Conservation (phyloP, 75 land plant species). For the Pinus albicaulis region DNA sequence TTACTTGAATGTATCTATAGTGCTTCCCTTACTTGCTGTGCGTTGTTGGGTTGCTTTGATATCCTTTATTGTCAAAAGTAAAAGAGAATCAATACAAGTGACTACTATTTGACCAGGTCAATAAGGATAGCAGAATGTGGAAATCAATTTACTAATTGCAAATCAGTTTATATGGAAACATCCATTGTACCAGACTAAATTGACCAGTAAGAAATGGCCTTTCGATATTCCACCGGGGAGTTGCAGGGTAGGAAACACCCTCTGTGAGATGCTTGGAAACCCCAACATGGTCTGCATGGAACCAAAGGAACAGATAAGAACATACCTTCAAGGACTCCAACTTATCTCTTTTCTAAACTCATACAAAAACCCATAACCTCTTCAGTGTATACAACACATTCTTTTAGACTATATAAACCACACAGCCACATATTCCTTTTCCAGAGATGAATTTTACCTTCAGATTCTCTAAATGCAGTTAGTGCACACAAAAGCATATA, state of each 20-base stretch:
- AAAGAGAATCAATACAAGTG: background rate
- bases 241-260: conserved; percentile 61
- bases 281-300: conserved; percentile 21
- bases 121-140: background rate
- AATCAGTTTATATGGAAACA: background rate
- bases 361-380: background rate
- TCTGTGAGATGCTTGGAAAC: conserved; percentile 30
- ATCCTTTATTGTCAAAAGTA: background rate
- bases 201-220: conserved; percentile 89
- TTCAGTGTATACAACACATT: background rate
- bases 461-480: background rate
- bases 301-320: background rate
- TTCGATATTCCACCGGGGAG: conserved; percentile 81
- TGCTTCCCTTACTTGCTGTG: conserved; percentile 3
- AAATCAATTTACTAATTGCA: background rate
- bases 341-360: background rate
- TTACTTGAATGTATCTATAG: conserved; percentile 9
- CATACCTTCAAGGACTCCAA: background rate
- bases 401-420: background rate
- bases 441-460: background rate
- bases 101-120: background rate
- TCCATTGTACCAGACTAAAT: conserved; percentile 40
- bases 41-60: conserved; percentile 3
- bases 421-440: background rate
- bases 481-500: background rate